Conservation (phyloP, 768 basidiomycete genomes). For the Pisolithus albus region DNA sequence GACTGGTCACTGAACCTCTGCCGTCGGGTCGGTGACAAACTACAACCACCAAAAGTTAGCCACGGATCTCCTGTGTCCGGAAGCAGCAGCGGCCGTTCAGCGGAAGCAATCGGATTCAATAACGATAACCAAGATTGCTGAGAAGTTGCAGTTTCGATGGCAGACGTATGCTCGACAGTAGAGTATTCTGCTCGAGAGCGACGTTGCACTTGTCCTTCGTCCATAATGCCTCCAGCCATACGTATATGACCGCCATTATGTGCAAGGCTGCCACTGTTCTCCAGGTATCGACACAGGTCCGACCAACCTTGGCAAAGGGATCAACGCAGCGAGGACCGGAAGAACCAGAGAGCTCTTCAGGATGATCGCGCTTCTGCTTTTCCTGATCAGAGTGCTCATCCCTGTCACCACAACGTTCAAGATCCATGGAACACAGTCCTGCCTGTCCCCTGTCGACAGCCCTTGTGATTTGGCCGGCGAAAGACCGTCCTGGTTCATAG, state of each 20-base stretch:
- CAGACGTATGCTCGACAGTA: neutral
- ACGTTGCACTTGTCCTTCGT: neutral
- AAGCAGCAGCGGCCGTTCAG: neutral
- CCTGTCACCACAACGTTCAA: too few species aligned
- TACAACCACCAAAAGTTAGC: conserved; percentile 3
- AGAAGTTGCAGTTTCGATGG: neutral
- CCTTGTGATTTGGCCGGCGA: too few species aligned
- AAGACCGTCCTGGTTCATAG: too few species aligned
- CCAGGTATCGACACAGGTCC: neutral
- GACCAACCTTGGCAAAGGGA: too few species aligned
- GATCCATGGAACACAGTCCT: too few species aligned
- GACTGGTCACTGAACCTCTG: conserved; percentile 5
- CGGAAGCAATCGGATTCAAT: neutral
- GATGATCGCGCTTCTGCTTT: too few species aligned
- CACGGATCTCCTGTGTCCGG: neutral
- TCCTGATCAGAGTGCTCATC: too few species aligned
- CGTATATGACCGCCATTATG: neutral
- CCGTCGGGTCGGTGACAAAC: conserved; percentile 5
- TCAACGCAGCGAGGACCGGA: too few species aligned
- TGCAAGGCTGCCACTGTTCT: neutral
- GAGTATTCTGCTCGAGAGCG: neutral
- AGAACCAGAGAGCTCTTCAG: too few species aligned
- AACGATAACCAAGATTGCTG: conserved; percentile 4
- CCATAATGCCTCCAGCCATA: neutral
- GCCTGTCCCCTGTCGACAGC: too few species aligned